Conservation (phyloP, 2,329 filamentous ascomycete species). For the Albophoma yamanashiensis region DNA sequence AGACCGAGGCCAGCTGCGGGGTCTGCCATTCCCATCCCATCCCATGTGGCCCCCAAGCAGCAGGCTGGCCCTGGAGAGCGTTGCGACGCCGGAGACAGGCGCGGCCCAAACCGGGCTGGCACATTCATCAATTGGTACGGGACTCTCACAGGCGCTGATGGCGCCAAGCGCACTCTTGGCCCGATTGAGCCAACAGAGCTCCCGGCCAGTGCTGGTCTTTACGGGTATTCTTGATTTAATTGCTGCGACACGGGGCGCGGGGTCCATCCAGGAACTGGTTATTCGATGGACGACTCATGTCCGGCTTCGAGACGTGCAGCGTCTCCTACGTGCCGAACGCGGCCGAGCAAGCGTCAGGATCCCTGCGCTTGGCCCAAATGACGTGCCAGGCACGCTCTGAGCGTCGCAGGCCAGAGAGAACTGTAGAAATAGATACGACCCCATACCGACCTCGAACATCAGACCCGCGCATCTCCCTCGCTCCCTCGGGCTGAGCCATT, state of each 20-base stretch:
- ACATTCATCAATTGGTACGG: too few relatives aligned
- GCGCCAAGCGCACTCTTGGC: too few relatives aligned
- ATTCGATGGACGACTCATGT: background rate
- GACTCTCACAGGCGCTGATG: too few relatives aligned
- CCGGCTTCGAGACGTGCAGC: background rate
- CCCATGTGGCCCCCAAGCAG: background rate
- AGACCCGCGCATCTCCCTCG: background rate
- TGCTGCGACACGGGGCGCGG: background rate
- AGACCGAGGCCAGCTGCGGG: background rate
- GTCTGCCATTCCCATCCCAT: background rate
- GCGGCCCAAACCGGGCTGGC: background rate
- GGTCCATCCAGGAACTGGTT: background rate
- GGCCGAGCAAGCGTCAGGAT: background rate
- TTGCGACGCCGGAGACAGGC: background rate
- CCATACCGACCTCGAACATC: background rate
- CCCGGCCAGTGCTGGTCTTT: background rate
- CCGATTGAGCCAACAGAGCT: background rate
- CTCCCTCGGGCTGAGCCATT: background rate
- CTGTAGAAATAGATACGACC: background rate
- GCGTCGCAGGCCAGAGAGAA: background rate
- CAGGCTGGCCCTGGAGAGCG: background rate
- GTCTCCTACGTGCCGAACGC: background rate
- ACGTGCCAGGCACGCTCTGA: background rate
- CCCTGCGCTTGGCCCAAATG: background rate
- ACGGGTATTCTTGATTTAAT: background rate